Evolutionary conservation across 2,329 filamentous ascomycete species (phyloP).

Genomic region (Pyricularia grisea): DNA sequence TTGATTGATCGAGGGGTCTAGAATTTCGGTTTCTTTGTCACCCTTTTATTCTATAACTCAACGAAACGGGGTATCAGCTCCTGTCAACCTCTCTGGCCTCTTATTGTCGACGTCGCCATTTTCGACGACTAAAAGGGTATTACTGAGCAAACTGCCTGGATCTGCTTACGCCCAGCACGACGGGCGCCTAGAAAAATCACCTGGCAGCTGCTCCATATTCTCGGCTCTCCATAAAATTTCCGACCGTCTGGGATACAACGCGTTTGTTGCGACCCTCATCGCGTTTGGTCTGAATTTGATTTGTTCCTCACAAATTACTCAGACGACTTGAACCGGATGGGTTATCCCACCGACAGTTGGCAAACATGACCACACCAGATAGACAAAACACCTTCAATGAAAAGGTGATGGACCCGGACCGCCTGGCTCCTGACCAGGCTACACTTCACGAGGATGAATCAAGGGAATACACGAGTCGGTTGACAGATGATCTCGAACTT

Average conservation of each 20-base stretch:
- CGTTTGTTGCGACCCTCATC: not conserved
- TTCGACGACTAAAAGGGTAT: not conserved
- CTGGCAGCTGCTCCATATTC: not conserved
- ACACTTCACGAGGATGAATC: slow-evolving; percentile 14
- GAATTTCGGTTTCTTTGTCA: not conserved
- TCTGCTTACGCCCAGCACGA: not conserved
- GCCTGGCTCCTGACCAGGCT: slow-evolving; percentile 3
- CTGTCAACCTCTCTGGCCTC: not conserved
- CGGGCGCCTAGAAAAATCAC: not conserved
- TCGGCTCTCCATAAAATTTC: not conserved
- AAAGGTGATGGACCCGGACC: not conserved
- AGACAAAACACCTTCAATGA: not conserved
- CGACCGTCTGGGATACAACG: not conserved
- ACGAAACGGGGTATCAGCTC: not conserved
- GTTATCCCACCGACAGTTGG: not conserved
- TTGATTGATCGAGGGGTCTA: not conserved
- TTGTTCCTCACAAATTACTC: not conserved
- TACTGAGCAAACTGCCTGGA: not conserved
- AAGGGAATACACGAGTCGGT: slow-evolving; percentile 23
- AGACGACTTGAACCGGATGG: not conserved
- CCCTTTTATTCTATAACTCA: not conserved
- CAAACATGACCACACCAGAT: slow-evolving; percentile 2
- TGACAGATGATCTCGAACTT: slow-evolving; percentile 40
- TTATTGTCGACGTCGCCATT: not conserved
- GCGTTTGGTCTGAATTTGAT: not conserved